Percentiles rank a stretch among this genome's conserved stretches.
These are phyloP conservation scores for Atkinsonella texensis DNA, from an alignment of 2,329 filamentous ascomycete species.

Conservation along the genomic window DNA sequence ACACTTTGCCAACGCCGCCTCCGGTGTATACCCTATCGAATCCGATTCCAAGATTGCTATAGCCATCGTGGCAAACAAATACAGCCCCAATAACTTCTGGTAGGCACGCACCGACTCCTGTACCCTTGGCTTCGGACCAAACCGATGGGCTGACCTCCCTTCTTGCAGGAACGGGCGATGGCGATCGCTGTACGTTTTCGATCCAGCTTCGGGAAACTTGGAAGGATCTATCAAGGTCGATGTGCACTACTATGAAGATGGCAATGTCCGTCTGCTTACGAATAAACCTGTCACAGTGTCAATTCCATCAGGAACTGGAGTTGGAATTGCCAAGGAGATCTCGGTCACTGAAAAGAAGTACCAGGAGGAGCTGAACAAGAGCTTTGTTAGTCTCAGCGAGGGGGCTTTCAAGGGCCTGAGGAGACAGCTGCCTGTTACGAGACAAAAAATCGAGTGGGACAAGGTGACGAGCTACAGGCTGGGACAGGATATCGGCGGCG, in stretches of 20 bases:
- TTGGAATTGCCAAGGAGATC: constrained; percentile 66
- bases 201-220: constrained; percentile 54
- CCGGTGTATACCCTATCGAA: constrained; percentile 72
- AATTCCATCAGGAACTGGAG: constrained; percentile 49
- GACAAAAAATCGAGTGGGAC: constrained; percentile 99
- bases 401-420: constrained; percentile 89
- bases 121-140: too few species aligned
- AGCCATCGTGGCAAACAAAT: constrained; percentile 86
- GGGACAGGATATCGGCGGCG: constrained; percentile 66
- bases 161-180: constrained; percentile 77
- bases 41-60: constrained; percentile 67
- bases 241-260: constrained; percentile 99
- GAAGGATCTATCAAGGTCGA: constrained; percentile 81
- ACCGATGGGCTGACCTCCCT: neutral
- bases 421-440: constrained; percentile 86
- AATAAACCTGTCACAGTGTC: constrained; percentile 59
- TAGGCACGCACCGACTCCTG: constrained; percentile 24
- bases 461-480: constrained; percentile 89
- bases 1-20: constrained; percentile 74
- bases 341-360: constrained; percentile 77
- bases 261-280: constrained; percentile 90
- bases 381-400: constrained; percentile 80
- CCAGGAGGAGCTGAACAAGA: constrained; percentile 88
- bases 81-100: constrained; percentile 98
- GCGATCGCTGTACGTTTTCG: constrained; percentile 76